Base-by-base conservation (phyloP, 768 basidiomycete species). In the Lentinula detonsa region DNA sequence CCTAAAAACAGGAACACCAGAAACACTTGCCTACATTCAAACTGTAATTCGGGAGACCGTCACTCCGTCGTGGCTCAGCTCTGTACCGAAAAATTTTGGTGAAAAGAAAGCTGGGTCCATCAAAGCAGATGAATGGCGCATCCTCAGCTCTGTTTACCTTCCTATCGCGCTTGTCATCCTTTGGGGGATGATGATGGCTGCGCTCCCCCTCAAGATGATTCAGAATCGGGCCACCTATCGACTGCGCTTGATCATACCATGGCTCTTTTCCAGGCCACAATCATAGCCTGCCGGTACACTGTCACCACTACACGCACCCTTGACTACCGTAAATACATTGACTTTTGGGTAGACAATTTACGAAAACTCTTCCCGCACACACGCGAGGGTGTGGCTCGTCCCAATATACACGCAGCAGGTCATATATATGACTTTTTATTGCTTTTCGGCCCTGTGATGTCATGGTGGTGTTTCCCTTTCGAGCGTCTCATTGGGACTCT, bases 381-480 rank as follows among this genome's bases (percentile, higher is more conserved):
- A 11, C 50, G 21, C 28, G 23, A 45, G 48, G 35, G 58, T 43
- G 62, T 43, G 40, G n/a, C 56, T 15, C 56, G 39, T 16, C 68
- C 69, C 7, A 76, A 74, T 53, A 55, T 69, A 18, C 76, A 76
- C 42, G 61, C 70, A 23, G 64, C 70, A 2, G 61, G 72, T 37
- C 73, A 70, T 45, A 50, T 75, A 13, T 60, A 70, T 5, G 65
- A 76, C 35, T 72, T 72, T 43, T 61, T 75, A 1, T 21, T 60
- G 0, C 57, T 67, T 23, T 23, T 23, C 23, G 23, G 23, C 23
- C 23, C 23, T 23, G 23, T 23, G 23, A 23, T 23, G 23, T 69
- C 69, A 1, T 79, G 75, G 78, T 78, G 75, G 74, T 65, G 67
- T 1, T 78, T 74, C 61, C 74, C 73, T 0, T 76, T 73, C 48